These are phyloP conservation scores for Saccharomyces hybrid DNA, from an alignment of 1,139 yeast genomes.

Conservation along the genomic window DNA sequence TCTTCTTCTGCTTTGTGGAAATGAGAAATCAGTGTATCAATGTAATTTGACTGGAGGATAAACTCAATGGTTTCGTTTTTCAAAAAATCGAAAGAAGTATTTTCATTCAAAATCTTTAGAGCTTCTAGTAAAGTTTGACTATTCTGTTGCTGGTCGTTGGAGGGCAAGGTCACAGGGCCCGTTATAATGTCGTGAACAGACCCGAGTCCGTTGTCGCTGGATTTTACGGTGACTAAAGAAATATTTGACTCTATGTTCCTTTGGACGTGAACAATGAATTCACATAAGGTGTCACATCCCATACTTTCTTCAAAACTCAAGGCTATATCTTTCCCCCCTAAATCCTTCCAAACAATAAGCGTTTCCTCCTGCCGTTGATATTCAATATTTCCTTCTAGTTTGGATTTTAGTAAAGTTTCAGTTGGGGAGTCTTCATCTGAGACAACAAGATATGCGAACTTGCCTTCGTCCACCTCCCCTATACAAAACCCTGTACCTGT, in stretches of 20 bases:
- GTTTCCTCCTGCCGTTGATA: slow-evolving; percentile 95
- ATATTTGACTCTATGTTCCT: slow-evolving; percentile 58
- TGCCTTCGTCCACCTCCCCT: slow-evolving; percentile 36
- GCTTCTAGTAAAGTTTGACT: slow-evolving; percentile 42
- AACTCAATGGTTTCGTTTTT: slow-evolving; percentile 47
- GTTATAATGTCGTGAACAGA: slow-evolving; percentile 56
- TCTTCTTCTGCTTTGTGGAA: slow-evolving; percentile 51
- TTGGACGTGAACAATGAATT: slow-evolving; percentile 66
- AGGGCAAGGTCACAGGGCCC: slow-evolving; percentile 71
- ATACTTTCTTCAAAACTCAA: slow-evolving; percentile 86
- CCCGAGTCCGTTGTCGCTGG: slow-evolving; percentile 44
- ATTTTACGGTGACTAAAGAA: slow-evolving; percentile 64
- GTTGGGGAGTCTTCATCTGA: slow-evolving; percentile 58
- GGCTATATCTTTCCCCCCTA: slow-evolving; percentile 73
- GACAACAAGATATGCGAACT: slow-evolving; percentile 48
- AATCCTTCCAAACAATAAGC: slow-evolving; percentile 88
- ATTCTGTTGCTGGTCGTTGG: slow-evolving; percentile 40
- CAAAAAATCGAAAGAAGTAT: slow-evolving; percentile 50
- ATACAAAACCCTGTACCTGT: slow-evolving; percentile 88
- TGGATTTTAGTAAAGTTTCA: slow-evolving; percentile 56
- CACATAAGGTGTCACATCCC: slow-evolving; percentile 81
- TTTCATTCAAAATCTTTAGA: slow-evolving; percentile 48
- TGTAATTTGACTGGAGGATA: slow-evolving; percentile 45
- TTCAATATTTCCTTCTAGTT: slow-evolving; percentile 65
- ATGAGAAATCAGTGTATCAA: slow-evolving; percentile 43